Base-by-base conservation (phyloP, 2,329 filamentous ascomycete species). In the Dothideomycetes sp. region DNA sequence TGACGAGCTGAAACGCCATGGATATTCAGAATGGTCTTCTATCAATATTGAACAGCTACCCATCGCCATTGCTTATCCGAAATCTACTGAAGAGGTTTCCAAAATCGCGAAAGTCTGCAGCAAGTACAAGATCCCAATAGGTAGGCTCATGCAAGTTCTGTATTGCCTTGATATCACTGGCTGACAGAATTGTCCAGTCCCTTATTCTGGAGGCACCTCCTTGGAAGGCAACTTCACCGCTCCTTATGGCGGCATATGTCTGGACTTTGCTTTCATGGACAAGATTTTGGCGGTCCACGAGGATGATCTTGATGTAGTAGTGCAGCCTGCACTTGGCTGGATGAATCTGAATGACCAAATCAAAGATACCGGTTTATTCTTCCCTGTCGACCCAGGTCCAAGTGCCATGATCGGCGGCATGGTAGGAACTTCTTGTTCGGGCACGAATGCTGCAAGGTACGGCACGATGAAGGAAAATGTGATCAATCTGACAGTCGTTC, bases 321-420 rank as follows among this genome's bases (percentile, higher is more conserved):
- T 95, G 3, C 88, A 95, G 58, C 88, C 88, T 3, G 84, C 83
- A 5, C 80, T 95, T 8, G 81, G 82, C n/a, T 95, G 87, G 87
- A 87, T 93, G 72, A 77, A 83, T 38, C 64, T 95, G 42, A 95
- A 95, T 52, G 77, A 81, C 47, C 70, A 77, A 36, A 77, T 83
- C 52, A 75, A 81, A 59, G 70, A 75, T 30, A 79, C 75, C 3
- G 84, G 84, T 0, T 73, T 95, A 1, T 94, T 94, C 64, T 93
- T 94, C 56, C 88, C 88, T 1, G 79, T 94, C 10, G 88, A 95
- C 53, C 88, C 88, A 10, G 84, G 84, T 57, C 80, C 80, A 29
- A 64, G 61, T 16, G 81, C 83, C 12, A 83, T 81, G 62, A 85
- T 88, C 49, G 83, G 83, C 36, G 83, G 83, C 31, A 89, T 89